These are phyloP conservation scores for Lipomyces orientalis DNA, from an alignment of 805 yeast genomes.

Conservation along the genomic window DNA sequence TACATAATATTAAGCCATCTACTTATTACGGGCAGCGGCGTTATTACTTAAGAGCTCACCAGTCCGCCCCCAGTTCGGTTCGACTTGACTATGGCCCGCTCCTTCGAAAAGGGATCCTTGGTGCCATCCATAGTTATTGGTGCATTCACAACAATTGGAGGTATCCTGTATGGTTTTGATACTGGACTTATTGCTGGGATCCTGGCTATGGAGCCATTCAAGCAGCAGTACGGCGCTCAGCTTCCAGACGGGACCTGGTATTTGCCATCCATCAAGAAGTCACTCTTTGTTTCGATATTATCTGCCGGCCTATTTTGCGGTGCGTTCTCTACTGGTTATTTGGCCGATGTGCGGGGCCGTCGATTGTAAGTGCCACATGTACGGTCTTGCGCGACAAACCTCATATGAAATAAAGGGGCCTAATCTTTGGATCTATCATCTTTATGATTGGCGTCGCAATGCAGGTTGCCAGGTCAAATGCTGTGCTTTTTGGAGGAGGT, in stretches of 20 bases:
- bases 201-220: slow-evolving; percentile 61
- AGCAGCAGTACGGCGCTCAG: slow-evolving; percentile 24
- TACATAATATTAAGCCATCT: too few species aligned
- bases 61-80: neutral
- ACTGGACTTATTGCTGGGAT: slow-evolving; percentile 85
- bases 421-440: slow-evolving; percentile 66
- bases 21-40: too few species aligned
- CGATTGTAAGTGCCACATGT: neutral
- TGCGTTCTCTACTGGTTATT: slow-evolving; percentile 26
- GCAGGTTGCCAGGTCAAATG: slow-evolving; percentile 77
- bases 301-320: slow-evolving; percentile 28
- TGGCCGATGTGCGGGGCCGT: slow-evolving; percentile 28
- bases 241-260: slow-evolving; percentile 16
- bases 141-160: slow-evolving; percentile 85
- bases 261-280: slow-evolving; percentile 22
- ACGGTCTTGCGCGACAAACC: neutral
- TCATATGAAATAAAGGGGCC: slow-evolving; percentile 4
- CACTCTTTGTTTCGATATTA: slow-evolving; percentile 26
- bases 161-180: slow-evolving; percentile 87
- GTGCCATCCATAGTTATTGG: slow-evolving; percentile 69
- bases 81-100: neutral
- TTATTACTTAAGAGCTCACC: too few species aligned
- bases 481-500: slow-evolving; percentile 77
- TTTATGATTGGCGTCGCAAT: slow-evolving; percentile 83
- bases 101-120: slow-evolving; percentile 18